Evolutionary conservation across 192 early-diverging fungal genomes (phyloP).

Genomic region (Radiomyces spectabilis): DNA sequence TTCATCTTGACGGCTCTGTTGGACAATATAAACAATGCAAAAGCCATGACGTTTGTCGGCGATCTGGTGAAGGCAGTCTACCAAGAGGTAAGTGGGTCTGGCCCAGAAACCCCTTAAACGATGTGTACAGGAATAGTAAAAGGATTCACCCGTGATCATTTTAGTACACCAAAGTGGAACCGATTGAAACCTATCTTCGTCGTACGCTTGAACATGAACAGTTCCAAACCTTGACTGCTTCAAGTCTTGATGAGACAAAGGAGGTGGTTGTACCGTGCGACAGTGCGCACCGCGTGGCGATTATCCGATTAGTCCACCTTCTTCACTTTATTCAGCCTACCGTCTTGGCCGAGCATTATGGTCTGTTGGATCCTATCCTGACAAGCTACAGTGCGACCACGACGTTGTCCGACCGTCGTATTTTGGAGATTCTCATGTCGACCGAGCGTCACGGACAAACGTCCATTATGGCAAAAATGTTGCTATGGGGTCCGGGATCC

Average conservation of each 20-base stretch:
- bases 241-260: conserved; percentile 13
- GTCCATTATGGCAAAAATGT: conserved; percentile 50
- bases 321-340: conserved; percentile 44
- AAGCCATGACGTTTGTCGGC: conserved; percentile 31
- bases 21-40: conserved; percentile 31
- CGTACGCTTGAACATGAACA: conserved; percentile 30
- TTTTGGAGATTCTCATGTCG: conserved; percentile 44
- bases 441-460: conserved; percentile 50
- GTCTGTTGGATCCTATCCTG: conserved; percentile 38
- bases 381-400: conserved; percentile 54
- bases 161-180: conserved; percentile 20
- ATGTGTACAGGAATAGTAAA: too few species aligned
- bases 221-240: conserved; percentile 30
- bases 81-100: conserved; percentile 23
- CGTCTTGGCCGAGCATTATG: conserved; percentile 35
- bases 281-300: conserved; percentile 27
- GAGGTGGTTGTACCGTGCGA: conserved; percentile 21
- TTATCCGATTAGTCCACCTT: conserved; percentile 43
- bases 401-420: conserved; percentile 38
- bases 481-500: conserved; percentile 52
- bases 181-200: conserved; percentile 29
- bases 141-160: too few species aligned
- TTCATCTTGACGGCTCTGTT: conserved; percentile 29
- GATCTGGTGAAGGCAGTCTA: conserved; percentile 28
- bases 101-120: too few species aligned